Evolutionary conservation across 1,284 basidiomycete genomes (phyloP).

Genomic region (Malassezia sympodialis): DNA sequence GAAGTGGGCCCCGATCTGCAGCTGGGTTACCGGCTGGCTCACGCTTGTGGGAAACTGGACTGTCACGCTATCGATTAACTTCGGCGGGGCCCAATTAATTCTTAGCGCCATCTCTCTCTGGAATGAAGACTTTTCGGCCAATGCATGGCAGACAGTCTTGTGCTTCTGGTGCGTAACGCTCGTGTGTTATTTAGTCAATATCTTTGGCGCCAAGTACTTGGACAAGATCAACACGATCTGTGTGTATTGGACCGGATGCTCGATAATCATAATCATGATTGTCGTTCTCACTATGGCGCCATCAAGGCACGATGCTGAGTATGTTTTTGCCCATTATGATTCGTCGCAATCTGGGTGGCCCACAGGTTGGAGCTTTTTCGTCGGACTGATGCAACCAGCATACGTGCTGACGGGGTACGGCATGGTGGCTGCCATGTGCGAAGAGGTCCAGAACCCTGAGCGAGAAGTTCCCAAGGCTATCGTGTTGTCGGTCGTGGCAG

Average conservation of each 20-base stretch:
- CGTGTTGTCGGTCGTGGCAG: constrained; percentile 49
- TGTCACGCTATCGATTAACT: constrained; percentile 50
- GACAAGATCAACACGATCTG: constrained; percentile 47
- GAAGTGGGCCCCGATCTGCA: constrained; percentile 50
- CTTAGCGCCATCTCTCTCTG: constrained; percentile 51
- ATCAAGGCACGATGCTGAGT: constrained; percentile 48
- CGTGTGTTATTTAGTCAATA: constrained; percentile 46
- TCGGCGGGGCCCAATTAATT: constrained; percentile 52
- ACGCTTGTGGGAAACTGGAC: constrained; percentile 52
- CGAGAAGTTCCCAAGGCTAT: constrained; percentile 34
- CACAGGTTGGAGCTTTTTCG: constrained; percentile 48
- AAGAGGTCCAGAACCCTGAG: constrained; percentile 47
- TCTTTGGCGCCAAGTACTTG: constrained; percentile 33
- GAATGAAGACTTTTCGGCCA: constrained; percentile 30
- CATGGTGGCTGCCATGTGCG: constrained; percentile 49
- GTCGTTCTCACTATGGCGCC: constrained; percentile 50
- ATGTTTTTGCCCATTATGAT: constrained; percentile 49
- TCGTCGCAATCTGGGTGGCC: constrained; percentile 40
- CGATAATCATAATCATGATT: constrained; percentile 51
- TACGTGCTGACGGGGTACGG: constrained; percentile 48
- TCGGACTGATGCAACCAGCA: constrained; percentile 48
- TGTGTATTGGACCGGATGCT: constrained; percentile 51
- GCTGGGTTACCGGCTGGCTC: constrained; percentile 52
- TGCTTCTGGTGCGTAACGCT: constrained; percentile 51
- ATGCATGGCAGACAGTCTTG: constrained; percentile 43